Evolutionary conservation across 2,329 filamentous ascomycete species (phyloP), one percentile per base, ranked within the genome.

Genomic region (Coniochaeta ligniaria): DNA sequence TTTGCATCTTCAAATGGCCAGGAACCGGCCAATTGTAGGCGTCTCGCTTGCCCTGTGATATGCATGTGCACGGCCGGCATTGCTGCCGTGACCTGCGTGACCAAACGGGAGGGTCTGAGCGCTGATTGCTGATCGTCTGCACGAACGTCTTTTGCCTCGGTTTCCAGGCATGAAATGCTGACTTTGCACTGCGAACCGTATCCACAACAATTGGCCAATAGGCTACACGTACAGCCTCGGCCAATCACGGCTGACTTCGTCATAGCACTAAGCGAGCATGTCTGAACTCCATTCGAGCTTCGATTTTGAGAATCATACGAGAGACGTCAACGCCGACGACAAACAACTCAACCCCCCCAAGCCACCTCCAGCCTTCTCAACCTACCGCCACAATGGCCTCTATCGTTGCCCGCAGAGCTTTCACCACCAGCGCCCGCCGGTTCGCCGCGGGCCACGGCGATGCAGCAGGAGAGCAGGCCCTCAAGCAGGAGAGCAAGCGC

Each of bases 351-450:
- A 58, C 59, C 38, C 24, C 38, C 24, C 35, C n/a, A 57, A 62
- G 38, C 60, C 61, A 60, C 20, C 31, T 33, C 52, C 14, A 45
- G 31, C 50, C 33, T 43, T 59, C 43, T 28, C 28, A 26, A 28
- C 16, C 26, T 33, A 59, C 2, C 22, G 55, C 1, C 63, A 60
- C 70, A 72, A 86, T 86, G 83, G 80, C 83, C 63, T 84, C 83
- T 68, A 72, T 80, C 68, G 74, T 84, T 69, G 76, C 83, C 66
- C 82, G 82, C 68, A 78, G 83, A 65, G 77, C 83, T 63, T 81
- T 86, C 69, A 76, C 79, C 69, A 83, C 82, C 69, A 76, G 79
- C 61, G 71, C 74, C 65, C 83, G 83, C 69, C 82, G 82, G 62
- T 68, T 84, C 65, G 71, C 76, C 62, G 68, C 75, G 58, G 71